Evolutionary conservation across 306 rosid genomes (phyloP), one percentile per base, ranked within the genome.

Genomic region (Acacia crassicarpa): DNA sequence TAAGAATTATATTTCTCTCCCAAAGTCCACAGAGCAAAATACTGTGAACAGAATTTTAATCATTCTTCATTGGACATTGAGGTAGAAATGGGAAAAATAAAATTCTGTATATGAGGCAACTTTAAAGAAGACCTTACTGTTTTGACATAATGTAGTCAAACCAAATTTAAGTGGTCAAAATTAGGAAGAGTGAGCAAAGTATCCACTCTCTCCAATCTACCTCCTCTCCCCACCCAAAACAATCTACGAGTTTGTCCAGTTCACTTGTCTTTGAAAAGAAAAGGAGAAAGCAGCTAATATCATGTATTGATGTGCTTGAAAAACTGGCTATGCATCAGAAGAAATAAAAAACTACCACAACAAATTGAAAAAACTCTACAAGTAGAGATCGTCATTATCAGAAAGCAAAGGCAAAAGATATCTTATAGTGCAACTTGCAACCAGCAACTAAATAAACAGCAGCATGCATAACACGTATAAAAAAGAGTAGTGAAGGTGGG

Each of bases 391-490:
- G 73, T 66, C 46, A 77, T 71, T 9, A 6, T n/a, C 82, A 25
- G 8, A 49, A 73, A 63, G 80, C 41, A 73, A 15, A 35, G 75
- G 81, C 72, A 75, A 58, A 65, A 43, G 23, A 49, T 4, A 71
- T n/a, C 17, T 79, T 67, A 51, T 19, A 25, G 46, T 23, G 58
- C 45, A 79, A 79, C 66, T 72, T 59, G 67, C 83, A 73, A 67
- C 66, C 43, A 4, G 58, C 20, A 46, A 59, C 75, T 48, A 62
- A 75, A 80, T 14, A 76, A 78, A 77, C 43, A 58, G 25, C 66
- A 73, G 73, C 79, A 33, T 54, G 66, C 71, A 76, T 23, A 53
- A 67, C 61, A 20, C 44, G 79, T 27, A 30, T 56, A 23, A 49
- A 82, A 44, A 33, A 58, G 8, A 5, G 41, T 38, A 27, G 81